These are phyloP conservation scores for Hypoxylon intermedium DNA, from an alignment of 495 filamentous ascomycete species.

Conservation along the genomic window DNA sequence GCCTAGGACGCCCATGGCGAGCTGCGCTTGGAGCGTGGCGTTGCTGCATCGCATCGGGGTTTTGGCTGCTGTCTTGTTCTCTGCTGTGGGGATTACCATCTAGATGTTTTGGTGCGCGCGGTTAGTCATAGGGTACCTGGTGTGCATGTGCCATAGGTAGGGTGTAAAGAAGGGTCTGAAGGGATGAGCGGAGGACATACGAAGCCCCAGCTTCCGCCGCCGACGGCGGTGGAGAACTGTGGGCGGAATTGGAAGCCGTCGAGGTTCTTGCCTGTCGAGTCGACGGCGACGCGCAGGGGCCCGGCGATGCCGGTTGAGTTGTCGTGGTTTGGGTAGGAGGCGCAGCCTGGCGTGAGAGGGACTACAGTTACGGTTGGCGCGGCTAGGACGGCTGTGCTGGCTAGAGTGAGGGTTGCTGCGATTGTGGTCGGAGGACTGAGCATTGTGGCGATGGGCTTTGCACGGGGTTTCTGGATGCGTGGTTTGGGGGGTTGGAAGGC, in stretches of 20 bases:
- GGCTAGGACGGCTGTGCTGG: not conserved
- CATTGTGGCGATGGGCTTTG: too few species aligned
- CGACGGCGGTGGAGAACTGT: constrained; percentile 30
- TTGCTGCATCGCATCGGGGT: constrained; percentile 24
- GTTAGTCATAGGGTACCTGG: too few species aligned
- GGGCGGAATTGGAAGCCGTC: constrained; percentile 31
- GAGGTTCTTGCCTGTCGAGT: constrained; percentile 18
- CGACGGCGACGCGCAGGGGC: constrained; percentile 16
- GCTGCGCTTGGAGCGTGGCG: constrained; percentile 28
- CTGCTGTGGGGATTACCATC: constrained; percentile 29
- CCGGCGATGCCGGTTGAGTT: constrained; percentile 23
- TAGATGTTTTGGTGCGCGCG: not conserved
- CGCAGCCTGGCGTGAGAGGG: constrained; percentile 20
- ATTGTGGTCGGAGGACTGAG: too few species aligned
- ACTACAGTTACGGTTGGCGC: constrained; percentile 21
- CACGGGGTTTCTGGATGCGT: too few species aligned
- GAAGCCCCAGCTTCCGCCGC: constrained; percentile 36
- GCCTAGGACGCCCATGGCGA: too few species aligned
- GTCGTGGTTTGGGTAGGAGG: constrained; percentile 24
- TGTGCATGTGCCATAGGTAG: too few species aligned
- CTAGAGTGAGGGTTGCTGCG: not conserved
- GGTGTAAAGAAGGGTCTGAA: not conserved
- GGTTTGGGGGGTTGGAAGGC: too few species aligned
- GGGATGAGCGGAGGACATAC: constrained; percentile 4
- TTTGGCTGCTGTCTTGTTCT: constrained; percentile 9